Evolutionary conservation across 2,329 filamentous ascomycete genomes (phyloP), one percentile per base, ranked within the genome.

Genomic region (Penicillium sp.): DNA sequence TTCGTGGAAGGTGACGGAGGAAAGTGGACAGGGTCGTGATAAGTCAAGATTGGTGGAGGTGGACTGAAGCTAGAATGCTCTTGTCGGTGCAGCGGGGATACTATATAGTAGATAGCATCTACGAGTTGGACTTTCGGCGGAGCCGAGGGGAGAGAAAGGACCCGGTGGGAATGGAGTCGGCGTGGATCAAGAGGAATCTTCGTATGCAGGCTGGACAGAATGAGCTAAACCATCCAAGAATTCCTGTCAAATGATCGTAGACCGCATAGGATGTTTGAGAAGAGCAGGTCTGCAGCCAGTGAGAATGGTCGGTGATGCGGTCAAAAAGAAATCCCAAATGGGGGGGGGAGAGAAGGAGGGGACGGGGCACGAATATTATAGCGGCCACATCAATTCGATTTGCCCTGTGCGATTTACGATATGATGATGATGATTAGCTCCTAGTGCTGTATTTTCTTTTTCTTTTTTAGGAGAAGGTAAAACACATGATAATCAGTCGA

Each of bases 291-390:
- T 33, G 25, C 18, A 49, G 48, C 48, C 44, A 47, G 47, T 49
- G 32, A 35, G 39, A 49, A 34, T 34, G 27, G 46, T 46, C 32
- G 42, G 34, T 42, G 39, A 42, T 49, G 47, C 44, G 48, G 48
- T 47, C 45, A 44, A 39, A 41, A 13, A 32, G 29, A 11, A 7
- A 32, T 32, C 11, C 29, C 29, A 32, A 32, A 5, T 7, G 29
- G 29, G 29, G 29, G 8, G 11, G 18, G 34, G 9, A n/a, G 26
- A 24, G 36, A 34, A 43, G 46, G 36, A 28, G 45, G 45, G 43
- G 47, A 39, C 45, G 48, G 29, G 43, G 44, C 43, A 40, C 35
- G 38, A 50, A 33, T 57, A 55, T 58, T 57, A 57, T 58, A 58
- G 48, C 45, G 45, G 42, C 46, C 36, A 41, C 39, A 29, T 29